These are phyloP conservation scores for Penicillium sp. DNA, from an alignment of 2,329 filamentous ascomycete species.

Conservation along the genomic window DNA sequence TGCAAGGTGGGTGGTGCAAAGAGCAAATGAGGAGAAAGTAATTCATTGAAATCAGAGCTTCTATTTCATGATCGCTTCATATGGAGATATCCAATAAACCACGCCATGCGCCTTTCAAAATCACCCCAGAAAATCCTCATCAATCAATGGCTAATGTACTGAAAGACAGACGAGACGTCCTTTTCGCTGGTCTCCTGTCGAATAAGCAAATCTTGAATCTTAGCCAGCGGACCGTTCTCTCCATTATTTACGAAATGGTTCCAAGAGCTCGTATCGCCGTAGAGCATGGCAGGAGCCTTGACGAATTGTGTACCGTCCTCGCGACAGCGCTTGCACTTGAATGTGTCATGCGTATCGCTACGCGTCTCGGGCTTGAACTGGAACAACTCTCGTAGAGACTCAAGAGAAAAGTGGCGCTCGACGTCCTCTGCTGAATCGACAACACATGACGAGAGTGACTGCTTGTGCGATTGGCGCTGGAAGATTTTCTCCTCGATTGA, in stretches of 20 bases:
- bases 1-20: neutral
- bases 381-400: conserved; percentile 89
- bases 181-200: conserved; percentile 78
- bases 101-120: neutral
- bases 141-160: conserved; percentile 88
- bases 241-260: conserved; percentile 90
- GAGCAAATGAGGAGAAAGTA: neutral
- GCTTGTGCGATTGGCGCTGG: conserved; percentile 97
- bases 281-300: conserved; percentile 92
- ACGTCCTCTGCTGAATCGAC: conserved; percentile 97
- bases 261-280: conserved; percentile 99
- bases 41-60: neutral
- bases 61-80: conserved; percentile 3
- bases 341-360: conserved; percentile 96
- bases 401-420: conserved; percentile 91
- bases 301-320: conserved; percentile 83
- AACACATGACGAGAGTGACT: conserved; percentile 92
- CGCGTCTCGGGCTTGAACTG: conserved; percentile 82
- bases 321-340: conserved; percentile 95
- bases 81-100: neutral
- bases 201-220: conserved; percentile 88
- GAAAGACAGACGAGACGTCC: conserved; percentile 92
- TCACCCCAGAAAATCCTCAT: neutral
- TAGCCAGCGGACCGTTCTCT: conserved; percentile 64
- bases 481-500: conserved; percentile 99